Evolutionary conservation across 2,329 filamentous ascomycete species (phyloP).

Genomic region (Anisogramma anomala): DNA sequence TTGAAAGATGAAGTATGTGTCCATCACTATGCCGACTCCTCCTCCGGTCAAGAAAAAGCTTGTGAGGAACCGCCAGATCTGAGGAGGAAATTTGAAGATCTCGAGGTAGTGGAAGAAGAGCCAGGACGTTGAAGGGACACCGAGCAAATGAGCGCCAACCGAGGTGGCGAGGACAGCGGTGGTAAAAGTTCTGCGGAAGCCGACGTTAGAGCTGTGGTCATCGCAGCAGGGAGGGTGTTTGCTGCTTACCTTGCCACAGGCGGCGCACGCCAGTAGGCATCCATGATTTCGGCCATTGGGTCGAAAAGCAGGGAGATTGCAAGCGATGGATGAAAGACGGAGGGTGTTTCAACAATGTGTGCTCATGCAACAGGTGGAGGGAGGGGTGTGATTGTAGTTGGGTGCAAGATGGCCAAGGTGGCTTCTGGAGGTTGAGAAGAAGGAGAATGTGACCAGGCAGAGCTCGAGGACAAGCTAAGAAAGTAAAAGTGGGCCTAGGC

Average conservation of each 20-base stretch:
- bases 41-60: slow-evolving; percentile 32
- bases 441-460: slow-evolving; percentile 9
- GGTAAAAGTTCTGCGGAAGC: slow-evolving; percentile 49
- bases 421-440: no score
- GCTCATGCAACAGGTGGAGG: not conserved
- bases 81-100: slow-evolving; percentile 43
- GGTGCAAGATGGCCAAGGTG: slow-evolving; percentile 15
- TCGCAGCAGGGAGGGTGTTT: not conserved
- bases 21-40: slow-evolving; percentile 47
- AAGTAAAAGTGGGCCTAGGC: no score
- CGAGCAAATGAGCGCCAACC: slow-evolving; percentile 45
- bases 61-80: slow-evolving; percentile 33
- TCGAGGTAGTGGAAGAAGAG: slow-evolving; percentile 42
- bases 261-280: slow-evolving; percentile 30
- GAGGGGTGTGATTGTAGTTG: not conserved
- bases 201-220: not conserved
- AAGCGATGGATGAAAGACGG: no score
- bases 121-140: slow-evolving; percentile 38
- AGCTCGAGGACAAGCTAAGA: no score
- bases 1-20: slow-evolving; percentile 69
- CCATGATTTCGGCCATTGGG: slow-evolving; percentile 30
- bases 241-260: slow-evolving; percentile 29
- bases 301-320: no score
- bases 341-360: not conserved
- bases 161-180: slow-evolving; percentile 53